Percentiles rank a stretch among this genome's conserved stretches.
These are phyloP conservation scores for Martensiomyces pterosporus DNA, from an alignment of 192 early-diverging fungal species.

Conservation along the genomic window DNA sequence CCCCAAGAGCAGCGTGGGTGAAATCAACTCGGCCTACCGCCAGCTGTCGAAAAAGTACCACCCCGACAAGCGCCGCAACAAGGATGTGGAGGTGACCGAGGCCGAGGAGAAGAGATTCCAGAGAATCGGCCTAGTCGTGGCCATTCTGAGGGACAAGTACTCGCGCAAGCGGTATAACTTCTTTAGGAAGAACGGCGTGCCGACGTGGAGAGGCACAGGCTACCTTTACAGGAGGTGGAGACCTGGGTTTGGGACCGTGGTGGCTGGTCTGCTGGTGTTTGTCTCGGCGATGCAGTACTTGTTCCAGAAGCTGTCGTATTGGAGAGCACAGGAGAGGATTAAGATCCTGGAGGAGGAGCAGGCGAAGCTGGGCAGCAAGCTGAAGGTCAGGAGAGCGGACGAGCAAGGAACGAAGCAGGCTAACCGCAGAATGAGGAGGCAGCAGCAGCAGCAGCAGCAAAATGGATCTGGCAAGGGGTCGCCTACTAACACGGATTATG, in stretches of 20 bases:
- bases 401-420: slow-evolving; percentile 7
- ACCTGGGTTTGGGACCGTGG: slow-evolving; percentile 61
- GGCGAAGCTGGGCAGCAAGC: slow-evolving; percentile 8
- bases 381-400: slow-evolving; percentile 11
- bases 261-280: slow-evolving; percentile 54
- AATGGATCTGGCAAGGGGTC: neutral
- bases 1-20: slow-evolving; percentile 49
- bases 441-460: slow-evolving; percentile 22
- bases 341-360: slow-evolving; percentile 23
- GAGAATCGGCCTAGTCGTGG: slow-evolving; percentile 58
- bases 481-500: slow-evolving; percentile 6
- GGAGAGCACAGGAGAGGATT: slow-evolving; percentile 60
- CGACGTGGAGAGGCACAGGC: slow-evolving; percentile 73
- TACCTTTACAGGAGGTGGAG: slow-evolving; percentile 70
- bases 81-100: slow-evolving; percentile 13
- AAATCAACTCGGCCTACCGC: slow-evolving; percentile 65
- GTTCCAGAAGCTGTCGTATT: slow-evolving; percentile 54
- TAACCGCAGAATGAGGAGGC: slow-evolving; percentile 11
- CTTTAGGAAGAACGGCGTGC: slow-evolving; percentile 77
- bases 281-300: slow-evolving; percentile 62
- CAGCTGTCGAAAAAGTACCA: slow-evolving; percentile 65
- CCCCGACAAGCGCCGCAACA: slow-evolving; percentile 68
- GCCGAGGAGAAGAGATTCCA: slow-evolving; percentile 59
- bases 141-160: slow-evolving; percentile 59
- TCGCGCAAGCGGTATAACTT: slow-evolving; percentile 72